Conservation (phyloP, 1,284 basidiomycete genomes). For the Takashimella tepidaria region DNA sequence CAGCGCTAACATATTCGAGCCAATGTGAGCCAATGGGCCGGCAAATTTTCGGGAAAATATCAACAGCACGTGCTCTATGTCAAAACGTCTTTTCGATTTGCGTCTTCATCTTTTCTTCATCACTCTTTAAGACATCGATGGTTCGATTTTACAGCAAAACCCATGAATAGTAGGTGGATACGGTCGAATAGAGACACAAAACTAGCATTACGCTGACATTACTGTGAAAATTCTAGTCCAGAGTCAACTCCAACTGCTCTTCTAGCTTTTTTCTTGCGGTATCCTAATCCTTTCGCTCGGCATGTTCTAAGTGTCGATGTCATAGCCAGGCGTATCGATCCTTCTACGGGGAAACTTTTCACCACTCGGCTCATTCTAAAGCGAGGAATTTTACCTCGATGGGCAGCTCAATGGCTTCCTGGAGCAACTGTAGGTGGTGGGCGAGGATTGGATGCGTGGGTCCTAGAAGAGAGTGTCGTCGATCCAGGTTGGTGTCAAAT, state of each 20-base stretch:
- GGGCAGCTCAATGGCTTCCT: constrained; percentile 72
- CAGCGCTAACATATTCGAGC: too few species aligned
- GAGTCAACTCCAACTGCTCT: constrained; percentile 65
- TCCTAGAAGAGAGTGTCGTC: constrained; percentile 85
- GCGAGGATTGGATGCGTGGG: constrained; percentile 64
- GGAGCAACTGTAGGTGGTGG: constrained; percentile 52
- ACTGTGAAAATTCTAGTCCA: constrained; percentile 22
- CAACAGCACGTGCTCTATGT: too few species aligned
- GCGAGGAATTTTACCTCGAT: constrained; percentile 79
- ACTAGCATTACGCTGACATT: not conserved
- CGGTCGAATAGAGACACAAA: too few species aligned
- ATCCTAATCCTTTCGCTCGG: constrained; percentile 91
- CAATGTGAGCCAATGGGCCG: too few species aligned
- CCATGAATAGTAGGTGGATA: constrained; percentile 23
- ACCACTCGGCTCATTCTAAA: constrained; percentile 91
- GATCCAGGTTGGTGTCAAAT: constrained; percentile 32
- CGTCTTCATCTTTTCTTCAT: too few species aligned
- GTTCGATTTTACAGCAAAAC: constrained; percentile 33
- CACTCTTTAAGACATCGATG: too few species aligned
- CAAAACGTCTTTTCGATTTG: too few species aligned
- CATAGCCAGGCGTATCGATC: constrained; percentile 68
- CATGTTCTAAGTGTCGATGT: constrained; percentile 96
- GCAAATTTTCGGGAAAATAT: too few species aligned
- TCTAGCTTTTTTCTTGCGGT: constrained; percentile 89
- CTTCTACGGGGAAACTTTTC: constrained; percentile 64